Percentiles rank a stretch among this genome's conserved stretches.
Conservation (phyloP, 495 filamentous ascomycete species). For the Tetracladium setigerum region DNA sequence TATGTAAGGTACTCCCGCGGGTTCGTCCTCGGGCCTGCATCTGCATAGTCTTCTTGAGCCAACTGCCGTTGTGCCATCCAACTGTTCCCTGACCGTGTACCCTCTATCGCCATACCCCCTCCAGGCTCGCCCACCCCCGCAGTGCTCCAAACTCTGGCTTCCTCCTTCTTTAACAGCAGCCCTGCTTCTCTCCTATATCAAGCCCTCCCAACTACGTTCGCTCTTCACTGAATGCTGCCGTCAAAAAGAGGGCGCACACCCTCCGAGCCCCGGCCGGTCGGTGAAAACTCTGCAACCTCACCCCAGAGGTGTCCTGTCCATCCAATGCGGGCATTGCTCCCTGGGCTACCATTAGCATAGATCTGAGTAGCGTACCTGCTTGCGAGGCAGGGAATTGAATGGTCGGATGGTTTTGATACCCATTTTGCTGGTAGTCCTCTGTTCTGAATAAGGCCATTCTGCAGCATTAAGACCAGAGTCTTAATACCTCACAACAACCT, state of each 20-base stretch:
- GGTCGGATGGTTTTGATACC: constrained; percentile 1
- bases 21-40: neutral
- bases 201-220: too few relatives aligned
- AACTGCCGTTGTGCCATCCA: neutral
- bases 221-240: too few relatives aligned
- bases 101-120: neutral
- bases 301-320: neutral
- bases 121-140: neutral
- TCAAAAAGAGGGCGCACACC: too few relatives aligned
- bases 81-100: neutral
- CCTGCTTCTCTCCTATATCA: neutral
- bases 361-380: neutral
- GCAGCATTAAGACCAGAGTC: too few relatives aligned
- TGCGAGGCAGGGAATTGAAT: neutral
- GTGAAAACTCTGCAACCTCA: constrained; percentile 1
- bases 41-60: neutral
- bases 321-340: neutral
- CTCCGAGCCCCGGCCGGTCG: too few relatives aligned
- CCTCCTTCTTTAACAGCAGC: neutral
- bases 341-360: neutral
- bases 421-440: neutral
- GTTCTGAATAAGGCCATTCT: neutral
- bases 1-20: neutral
- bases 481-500: too few relatives aligned
- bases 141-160: neutral